Percentiles rank a stretch among this genome's conserved stretches.
Conservation (phyloP, 306 rosid species). For the Ormosia semicastrata region DNA sequence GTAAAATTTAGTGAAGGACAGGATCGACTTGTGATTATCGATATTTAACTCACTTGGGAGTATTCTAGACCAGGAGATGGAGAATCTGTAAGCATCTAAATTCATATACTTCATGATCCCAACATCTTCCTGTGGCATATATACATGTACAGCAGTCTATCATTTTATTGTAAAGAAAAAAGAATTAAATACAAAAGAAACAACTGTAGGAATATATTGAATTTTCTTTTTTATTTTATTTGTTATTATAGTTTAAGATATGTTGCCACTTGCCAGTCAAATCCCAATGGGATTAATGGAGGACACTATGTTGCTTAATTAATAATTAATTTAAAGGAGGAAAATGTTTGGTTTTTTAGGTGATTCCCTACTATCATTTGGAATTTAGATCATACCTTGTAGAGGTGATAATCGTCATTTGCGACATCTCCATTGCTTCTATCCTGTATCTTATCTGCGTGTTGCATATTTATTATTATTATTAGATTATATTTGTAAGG, state of each 20-base stretch:
- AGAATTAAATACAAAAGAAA: background rate
- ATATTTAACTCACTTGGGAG: conserved; percentile 52
- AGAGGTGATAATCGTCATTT: conserved; percentile 35
- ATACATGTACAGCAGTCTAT: background rate
- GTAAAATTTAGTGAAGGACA: background rate
- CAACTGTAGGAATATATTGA: background rate
- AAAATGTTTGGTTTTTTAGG: background rate
- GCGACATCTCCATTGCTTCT: conserved; percentile 37
- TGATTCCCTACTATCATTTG: background rate
- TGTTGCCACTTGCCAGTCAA: background rate
- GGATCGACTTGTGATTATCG: background rate
- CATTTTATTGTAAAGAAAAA: background rate
- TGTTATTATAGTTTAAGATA: background rate
- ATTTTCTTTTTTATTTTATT: background rate
- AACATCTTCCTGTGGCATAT: conserved; percentile 55
- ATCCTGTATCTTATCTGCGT: conserved; percentile 38
- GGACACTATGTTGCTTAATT: background rate
- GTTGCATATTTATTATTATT: background rate
- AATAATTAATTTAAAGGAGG: background rate
- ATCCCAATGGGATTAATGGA: background rate
- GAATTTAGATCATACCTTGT: conserved; percentile 17
- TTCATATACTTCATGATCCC: conserved; percentile 51
- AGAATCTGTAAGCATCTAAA: conserved; percentile 65
- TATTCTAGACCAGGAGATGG: conserved; percentile 70
- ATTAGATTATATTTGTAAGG: no score